Conservation (phyloP, 495 filamentous ascomycete genomes). For the Penicillium paradoxum region DNA sequence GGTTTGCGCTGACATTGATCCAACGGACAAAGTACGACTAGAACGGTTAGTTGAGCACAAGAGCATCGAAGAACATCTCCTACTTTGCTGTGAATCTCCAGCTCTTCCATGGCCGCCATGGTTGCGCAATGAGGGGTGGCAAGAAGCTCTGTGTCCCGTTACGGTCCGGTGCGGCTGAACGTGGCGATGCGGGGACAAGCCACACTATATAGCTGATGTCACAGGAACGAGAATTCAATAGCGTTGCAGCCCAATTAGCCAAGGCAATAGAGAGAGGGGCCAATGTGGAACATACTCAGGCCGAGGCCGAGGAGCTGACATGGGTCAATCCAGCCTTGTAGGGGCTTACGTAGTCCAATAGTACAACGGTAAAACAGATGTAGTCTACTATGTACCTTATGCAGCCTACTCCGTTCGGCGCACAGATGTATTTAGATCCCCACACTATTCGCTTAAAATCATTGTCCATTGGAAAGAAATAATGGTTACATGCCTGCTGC, state of each 20-base stretch:
- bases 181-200: constrained; percentile 10
- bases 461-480: constrained; percentile 11
- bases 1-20: constrained; percentile 80
- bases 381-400: no score
- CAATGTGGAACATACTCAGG: constrained; percentile 7
- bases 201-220: constrained; percentile 1
- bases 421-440: no score
- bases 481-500: constrained; percentile 21
- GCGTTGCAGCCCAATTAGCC: not conserved
- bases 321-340: not conserved
- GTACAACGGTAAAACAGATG: no score
- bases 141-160: constrained; percentile 15
- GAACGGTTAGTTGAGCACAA: not conserved
- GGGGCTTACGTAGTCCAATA: not conserved
- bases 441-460: not conserved
- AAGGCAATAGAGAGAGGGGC: constrained; percentile 3
- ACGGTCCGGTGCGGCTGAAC: constrained; percentile 25
- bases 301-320: constrained; percentile 19
- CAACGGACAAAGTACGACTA: constrained; percentile 97
- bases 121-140: constrained; percentile 18
- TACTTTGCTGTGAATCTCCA: constrained; percentile 98
- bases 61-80: not conserved
- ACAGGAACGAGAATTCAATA: not conserved
- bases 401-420: not conserved
- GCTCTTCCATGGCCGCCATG: constrained; percentile 94